phyloP scores from a whole-genome alignment of 495 filamentous ascomycete genomes.

The Podospora sp. region DNA sequence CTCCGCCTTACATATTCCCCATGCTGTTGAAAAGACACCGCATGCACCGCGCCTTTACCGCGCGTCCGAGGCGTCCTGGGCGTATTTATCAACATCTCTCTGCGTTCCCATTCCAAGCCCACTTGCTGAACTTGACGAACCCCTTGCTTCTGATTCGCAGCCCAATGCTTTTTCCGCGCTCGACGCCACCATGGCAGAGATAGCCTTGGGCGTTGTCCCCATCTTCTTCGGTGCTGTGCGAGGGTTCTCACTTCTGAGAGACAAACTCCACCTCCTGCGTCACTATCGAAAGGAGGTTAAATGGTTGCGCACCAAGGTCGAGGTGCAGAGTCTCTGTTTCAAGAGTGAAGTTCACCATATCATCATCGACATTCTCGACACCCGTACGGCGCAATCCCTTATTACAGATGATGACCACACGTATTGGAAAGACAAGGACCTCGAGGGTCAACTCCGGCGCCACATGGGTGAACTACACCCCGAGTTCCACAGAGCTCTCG shows the following conservation, averaged over 20 bases:
- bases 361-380: slow-evolving; percentile 15
- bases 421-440: slow-evolving; percentile 13
- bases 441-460: neutral
- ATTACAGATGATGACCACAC: slow-evolving; percentile 13
- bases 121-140: neutral
- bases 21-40: slow-evolving; percentile 9
- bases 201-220: slow-evolving; percentile 14
- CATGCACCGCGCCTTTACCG: neutral
- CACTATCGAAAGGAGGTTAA: slow-evolving; percentile 19
- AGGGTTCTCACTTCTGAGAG: slow-evolving; percentile 6
- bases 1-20: slow-evolving; percentile 3
- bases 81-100: neutral
- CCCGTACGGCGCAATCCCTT: slow-evolving; percentile 5
- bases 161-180: neutral
- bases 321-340: slow-evolving; percentile 10
- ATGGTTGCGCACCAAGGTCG: slow-evolving; percentile 14
- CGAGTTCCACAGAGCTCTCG: slow-evolving; percentile 6
- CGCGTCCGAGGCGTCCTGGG: slow-evolving; percentile 7
- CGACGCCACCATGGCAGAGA: slow-evolving; percentile 17
- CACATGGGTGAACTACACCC: slow-evolving; percentile 11
- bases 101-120: neutral
- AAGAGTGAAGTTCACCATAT: slow-evolving; percentile 13
- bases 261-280: slow-evolving; percentile 6
- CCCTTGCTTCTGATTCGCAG: neutral
- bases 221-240: slow-evolving; percentile 13